phyloP scores from a whole-genome alignment of 352 stramenopile genomes.

The Phytophthora idaei region DNA sequence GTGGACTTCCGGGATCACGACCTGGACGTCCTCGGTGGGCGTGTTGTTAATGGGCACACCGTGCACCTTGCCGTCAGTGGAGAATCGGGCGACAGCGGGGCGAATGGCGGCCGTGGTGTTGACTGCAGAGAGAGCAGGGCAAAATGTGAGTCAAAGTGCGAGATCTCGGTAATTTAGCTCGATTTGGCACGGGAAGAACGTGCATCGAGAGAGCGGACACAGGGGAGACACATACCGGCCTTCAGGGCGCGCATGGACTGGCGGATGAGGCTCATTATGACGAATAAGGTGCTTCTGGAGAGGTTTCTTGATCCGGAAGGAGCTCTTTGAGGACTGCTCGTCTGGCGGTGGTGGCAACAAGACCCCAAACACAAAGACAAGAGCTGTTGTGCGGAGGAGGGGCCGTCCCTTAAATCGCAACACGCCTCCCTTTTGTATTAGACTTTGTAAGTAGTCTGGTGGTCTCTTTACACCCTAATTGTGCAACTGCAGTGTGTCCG shows the following conservation, averaged over 20 bases:
- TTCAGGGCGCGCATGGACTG: slow-evolving; percentile 83
- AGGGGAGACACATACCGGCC: slow-evolving; percentile 57
- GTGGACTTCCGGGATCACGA: slow-evolving; percentile 84
- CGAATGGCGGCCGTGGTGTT: slow-evolving; percentile 59
- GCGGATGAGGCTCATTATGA: slow-evolving; percentile 80
- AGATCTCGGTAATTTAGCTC: slow-evolving; percentile 1
- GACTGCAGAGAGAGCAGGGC: slow-evolving; percentile 32
- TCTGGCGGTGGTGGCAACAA: slow-evolving; percentile 30
- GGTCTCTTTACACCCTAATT: slow-evolving; percentile 23
- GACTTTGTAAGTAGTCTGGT: slow-evolving; percentile 22
- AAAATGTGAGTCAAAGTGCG: slow-evolving; percentile 11
- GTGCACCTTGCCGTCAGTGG: slow-evolving; percentile 47
- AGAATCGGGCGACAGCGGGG: slow-evolving; percentile 58
- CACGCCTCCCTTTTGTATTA: background rate
- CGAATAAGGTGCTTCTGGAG: slow-evolving; percentile 7
- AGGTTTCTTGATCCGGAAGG: slow-evolving; percentile 34
- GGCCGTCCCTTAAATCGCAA: slow-evolving; percentile 23
- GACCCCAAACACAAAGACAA: slow-evolving; percentile 35
- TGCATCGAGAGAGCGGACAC: slow-evolving; percentile 1
- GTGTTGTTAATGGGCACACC: slow-evolving; percentile 43
- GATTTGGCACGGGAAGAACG: background rate
- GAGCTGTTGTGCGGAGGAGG: slow-evolving; percentile 35
- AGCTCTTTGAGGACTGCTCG: slow-evolving; percentile 44
- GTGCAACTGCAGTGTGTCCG: slow-evolving; percentile 13
- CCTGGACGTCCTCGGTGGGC: slow-evolving; percentile 65